phyloP scores from a whole-genome alignment of 202 grass and related monocot genomes.

The Carex arenaria region DNA sequence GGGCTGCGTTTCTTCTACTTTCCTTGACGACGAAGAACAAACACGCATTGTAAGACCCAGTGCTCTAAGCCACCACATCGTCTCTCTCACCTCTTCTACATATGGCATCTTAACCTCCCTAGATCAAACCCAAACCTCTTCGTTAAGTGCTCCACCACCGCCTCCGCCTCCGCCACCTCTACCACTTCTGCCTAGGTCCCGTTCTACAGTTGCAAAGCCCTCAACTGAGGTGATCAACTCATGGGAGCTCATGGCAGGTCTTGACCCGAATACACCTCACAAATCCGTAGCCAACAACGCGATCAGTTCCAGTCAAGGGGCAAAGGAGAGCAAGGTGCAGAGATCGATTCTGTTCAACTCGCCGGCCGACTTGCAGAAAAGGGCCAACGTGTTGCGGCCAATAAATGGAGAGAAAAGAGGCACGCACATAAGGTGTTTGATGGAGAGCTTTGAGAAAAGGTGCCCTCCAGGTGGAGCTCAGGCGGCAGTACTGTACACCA shows the following conservation, averaged over 20 bases:
- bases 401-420: conserved; percentile 17
- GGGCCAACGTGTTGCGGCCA: not conserved
- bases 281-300: not conserved
- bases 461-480: conserved; percentile 33
- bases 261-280: conserved; percentile 51
- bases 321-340: conserved; percentile 16
- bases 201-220: not conserved
- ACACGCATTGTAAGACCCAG: conserved; percentile 51
- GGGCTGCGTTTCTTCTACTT: conserved; percentile 59
- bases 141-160: not conserved
- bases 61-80: conserved; percentile 50
- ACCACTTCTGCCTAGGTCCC: not conserved
- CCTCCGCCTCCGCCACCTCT: conserved; percentile 20
- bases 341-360: conserved; percentile 30
- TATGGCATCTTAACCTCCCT: conserved; percentile 64
- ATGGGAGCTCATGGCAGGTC: conserved; percentile 90
- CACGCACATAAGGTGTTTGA: conserved; percentile 9
- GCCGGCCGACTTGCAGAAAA: conserved; percentile 1
- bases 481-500: conserved; percentile 56
- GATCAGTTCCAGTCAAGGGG: not conserved
- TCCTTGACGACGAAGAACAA: conserved; percentile 41
- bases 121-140: not conserved
- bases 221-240: conserved; percentile 73
- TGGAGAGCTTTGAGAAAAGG: conserved; percentile 24
- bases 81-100: conserved; percentile 85